These are phyloP conservation scores for Ceratobasidium sp. DNA, from an alignment of 1,284 basidiomycete genomes.

Conservation along the genomic window DNA sequence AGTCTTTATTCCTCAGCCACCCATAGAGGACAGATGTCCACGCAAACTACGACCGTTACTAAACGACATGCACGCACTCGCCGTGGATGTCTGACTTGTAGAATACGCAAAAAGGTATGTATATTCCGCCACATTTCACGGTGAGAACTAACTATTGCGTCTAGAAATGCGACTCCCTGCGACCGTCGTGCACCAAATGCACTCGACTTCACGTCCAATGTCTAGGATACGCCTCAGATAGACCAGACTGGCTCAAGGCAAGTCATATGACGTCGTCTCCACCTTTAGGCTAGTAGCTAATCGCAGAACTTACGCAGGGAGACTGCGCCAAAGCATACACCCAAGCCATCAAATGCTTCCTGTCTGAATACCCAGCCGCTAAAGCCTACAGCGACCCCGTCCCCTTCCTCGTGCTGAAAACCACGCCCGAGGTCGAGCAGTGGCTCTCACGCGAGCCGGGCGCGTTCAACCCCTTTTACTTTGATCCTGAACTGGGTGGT, in stretches of 20 bases:
- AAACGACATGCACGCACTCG: slow-evolving; percentile 40
- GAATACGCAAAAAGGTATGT: slow-evolving; percentile 36
- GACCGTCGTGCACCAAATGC: slow-evolving; percentile 34
- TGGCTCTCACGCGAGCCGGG: slow-evolving; percentile 8
- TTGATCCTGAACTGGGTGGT: slow-evolving; percentile 17
- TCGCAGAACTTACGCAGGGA: slow-evolving; percentile 19
- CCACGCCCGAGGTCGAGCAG: slow-evolving; percentile 30
- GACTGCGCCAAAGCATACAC: slow-evolving; percentile 34
- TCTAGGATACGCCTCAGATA: slow-evolving; percentile 34
- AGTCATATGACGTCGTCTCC: background rate
- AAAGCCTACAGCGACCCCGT: slow-evolving; percentile 38
- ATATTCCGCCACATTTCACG: background rate
- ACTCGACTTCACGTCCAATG: slow-evolving; percentile 38
- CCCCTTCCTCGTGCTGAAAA: slow-evolving; percentile 30
- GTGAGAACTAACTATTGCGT: background rate
- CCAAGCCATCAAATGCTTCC: slow-evolving; percentile 32
- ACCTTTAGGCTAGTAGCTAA: background rate
- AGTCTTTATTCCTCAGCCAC: slow-evolving; percentile 2
- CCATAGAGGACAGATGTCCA: slow-evolving; percentile 33
- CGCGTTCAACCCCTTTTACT: slow-evolving; percentile 25
- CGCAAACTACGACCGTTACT: background rate
- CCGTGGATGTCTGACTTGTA: slow-evolving; percentile 34
- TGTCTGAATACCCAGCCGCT: slow-evolving; percentile 32
- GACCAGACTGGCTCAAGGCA: slow-evolving; percentile 40
- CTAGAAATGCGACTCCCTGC: slow-evolving; percentile 35